phyloP scores from a whole-genome alignment of 2,329 filamentous ascomycete species.

The Paecilomyces fulvus region DNA sequence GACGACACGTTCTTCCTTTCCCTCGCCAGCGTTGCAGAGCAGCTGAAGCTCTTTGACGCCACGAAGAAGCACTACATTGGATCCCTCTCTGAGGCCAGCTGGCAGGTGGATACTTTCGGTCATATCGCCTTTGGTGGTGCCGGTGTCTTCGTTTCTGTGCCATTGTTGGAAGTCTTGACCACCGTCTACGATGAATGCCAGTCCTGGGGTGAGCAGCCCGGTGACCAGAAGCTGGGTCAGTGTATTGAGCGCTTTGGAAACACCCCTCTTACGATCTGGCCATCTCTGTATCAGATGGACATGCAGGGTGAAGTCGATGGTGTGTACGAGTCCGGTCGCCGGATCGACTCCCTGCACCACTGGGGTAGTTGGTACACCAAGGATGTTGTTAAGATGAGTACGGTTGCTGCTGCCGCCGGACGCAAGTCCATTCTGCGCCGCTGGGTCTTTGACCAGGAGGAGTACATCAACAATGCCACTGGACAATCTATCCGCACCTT shows the following conservation, averaged over 20 bases:
- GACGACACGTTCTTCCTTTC: constrained; percentile 38
- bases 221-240: constrained; percentile 37
- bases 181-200: constrained; percentile 34
- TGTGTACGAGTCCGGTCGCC: constrained; percentile 35
- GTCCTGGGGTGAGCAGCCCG: constrained; percentile 34
- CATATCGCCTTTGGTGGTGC: constrained; percentile 37
- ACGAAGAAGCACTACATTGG: constrained; percentile 37
- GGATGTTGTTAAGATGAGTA: constrained; percentile 38
- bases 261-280: constrained; percentile 32
- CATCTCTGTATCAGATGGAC: constrained; percentile 38
- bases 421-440: constrained; percentile 35
- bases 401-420: constrained; percentile 32
- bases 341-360: constrained; percentile 37
- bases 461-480: constrained; percentile 25
- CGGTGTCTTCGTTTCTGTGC: constrained; percentile 36
- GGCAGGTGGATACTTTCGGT: constrained; percentile 37
- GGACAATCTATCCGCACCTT: constrained; percentile 29
- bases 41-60: constrained; percentile 31
- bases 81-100: constrained; percentile 34
- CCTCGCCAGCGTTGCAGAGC: constrained; percentile 28
- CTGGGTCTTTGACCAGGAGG: constrained; percentile 36
- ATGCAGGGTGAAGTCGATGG: constrained; percentile 34
- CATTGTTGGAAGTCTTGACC: constrained; percentile 30
- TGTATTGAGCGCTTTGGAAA: constrained; percentile 34
- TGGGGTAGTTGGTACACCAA: constrained; percentile 38